Evolutionary conservation across 768 basidiomycete genomes (phyloP), one percentile per base, ranked within the genome.

Genomic region (Leccinum subgranulosum): DNA sequence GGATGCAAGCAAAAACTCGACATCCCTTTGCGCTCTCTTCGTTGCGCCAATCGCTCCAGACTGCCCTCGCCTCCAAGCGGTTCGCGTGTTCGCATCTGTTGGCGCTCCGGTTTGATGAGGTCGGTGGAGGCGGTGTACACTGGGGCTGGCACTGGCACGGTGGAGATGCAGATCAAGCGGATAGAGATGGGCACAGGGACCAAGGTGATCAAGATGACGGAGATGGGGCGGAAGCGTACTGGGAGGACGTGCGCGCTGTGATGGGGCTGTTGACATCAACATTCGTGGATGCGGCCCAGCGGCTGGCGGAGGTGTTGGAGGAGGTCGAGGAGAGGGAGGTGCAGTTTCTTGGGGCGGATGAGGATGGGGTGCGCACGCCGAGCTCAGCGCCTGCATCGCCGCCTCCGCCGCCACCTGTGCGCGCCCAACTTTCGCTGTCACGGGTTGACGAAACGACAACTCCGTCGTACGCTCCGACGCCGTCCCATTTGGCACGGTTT

Each of bases 231-330:
- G 36, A 86, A 51, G 76, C 79, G 6, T 94, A 94, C 63, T 94
- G 91, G 91, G 91, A 92, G 63, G 86, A 92, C 63, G 90, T 90
- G 28, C 80, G 87, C 14, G 83, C 85, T 27, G 83, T 94, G 50
- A 86, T 92, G 78, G 77, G 76, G 12, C 69, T 93, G 12, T 70
- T 93, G 58, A 87, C 86, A 8, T 84, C 78, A 41, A 80, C 88
- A 9, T 77, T 93, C 33, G 76, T 77, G 3, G 90, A 92, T 61
- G 81, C 87, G 2, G 79, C 85, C 2, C 75, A 83, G 8, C 74
- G 85, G 27, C 77, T 94, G 5, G 70, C 77, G 1, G 85, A 85
- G 34, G 87, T 85, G 1, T 73, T 92, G 27, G 84, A 85, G 17
- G 81, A 84, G 19, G 73, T 76, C 3, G 87, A 88, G 64, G 76